A percentile compares a stretch with the other conserved stretches of the same genome.
Conservation (phyloP, 148 eudicot species). For the Beta vulgaris region DNA sequence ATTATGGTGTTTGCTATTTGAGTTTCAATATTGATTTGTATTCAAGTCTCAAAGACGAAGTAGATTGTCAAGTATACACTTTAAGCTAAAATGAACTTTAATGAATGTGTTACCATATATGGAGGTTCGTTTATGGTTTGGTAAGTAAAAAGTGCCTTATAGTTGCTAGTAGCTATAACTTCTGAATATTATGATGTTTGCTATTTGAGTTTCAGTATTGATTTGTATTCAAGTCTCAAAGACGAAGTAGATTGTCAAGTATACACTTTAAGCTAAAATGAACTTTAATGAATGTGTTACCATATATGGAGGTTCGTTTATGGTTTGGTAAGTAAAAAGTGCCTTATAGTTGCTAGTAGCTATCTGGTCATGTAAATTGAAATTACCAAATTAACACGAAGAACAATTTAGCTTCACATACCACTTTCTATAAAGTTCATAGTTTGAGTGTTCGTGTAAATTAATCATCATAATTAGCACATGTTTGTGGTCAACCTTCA, state of each 20-base stretch:
- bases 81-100: neutral
- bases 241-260: neutral
- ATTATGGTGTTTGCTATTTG: neutral
- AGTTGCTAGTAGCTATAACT: no score
- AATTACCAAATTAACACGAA: neutral
- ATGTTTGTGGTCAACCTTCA: slow-evolving; percentile 2
- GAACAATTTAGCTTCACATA: neutral
- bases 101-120: no score
- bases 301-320: neutral
- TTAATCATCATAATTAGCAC: neutral
- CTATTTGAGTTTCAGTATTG: neutral
- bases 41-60: neutral
- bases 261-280: neutral
- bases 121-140: no score
- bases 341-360: neutral
- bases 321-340: neutral
- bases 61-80: neutral
- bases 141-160: no score
- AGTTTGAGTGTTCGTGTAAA: neutral
- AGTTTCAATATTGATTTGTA: neutral
- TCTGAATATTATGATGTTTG: neutral
- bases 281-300: no score
- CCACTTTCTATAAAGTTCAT: neutral
- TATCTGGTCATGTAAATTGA: neutral
- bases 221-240: neutral